Base-by-base conservation (phyloP, 805 yeast genomes). In the Candida stauntonica region DNA sequence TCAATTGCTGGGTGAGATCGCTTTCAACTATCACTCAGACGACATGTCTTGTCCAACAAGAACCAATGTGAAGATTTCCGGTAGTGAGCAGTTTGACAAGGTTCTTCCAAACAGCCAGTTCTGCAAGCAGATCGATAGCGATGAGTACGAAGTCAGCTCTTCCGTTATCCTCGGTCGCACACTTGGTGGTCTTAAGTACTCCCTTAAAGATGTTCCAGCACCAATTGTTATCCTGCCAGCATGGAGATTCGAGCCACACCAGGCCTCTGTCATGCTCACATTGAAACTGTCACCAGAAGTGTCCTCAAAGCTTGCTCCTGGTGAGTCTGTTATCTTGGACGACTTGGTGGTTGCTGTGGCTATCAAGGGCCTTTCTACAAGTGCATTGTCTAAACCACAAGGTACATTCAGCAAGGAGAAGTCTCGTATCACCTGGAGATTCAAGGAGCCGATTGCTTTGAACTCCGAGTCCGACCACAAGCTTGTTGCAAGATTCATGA, bases 391-490 rank as follows among this genome's bases (percentile, higher is more conserved):
- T 3, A 86, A 85, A 58, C 99, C 99, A 5, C 80, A 84, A 39
- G 98, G 97, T 41, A 77, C 94, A 1, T 91, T 88, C 69, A 86
- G 82, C 62, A 82, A 77, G 54, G 97, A 88, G 36, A 80, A 78
- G 55, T 81, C 78, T 50, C 76, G 97, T 62, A 81, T 93, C 41
- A 81, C 93, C 1, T 89, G 97, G 96, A 76, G 83, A 57, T 77
- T 79, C 50, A 64, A 49, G 41, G 67, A 64, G 32, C 67, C 72
- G 11, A 51, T 73, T 9, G 55, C 50, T 4, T 51, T 77, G 17
- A 50, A 50, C 19, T 34, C 35, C 14, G 58, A 58, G 3, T 54
- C 50, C 15, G 88, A 83, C 48, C 81, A 81, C 51, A 77, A 83
- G 52, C 69, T 89, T 31, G 79, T 91, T 54, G 96, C 95, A 14